Evolutionary conservation across 805 yeast genomes (phyloP).

Genomic region (Blastobotrys peoriensis): DNA sequence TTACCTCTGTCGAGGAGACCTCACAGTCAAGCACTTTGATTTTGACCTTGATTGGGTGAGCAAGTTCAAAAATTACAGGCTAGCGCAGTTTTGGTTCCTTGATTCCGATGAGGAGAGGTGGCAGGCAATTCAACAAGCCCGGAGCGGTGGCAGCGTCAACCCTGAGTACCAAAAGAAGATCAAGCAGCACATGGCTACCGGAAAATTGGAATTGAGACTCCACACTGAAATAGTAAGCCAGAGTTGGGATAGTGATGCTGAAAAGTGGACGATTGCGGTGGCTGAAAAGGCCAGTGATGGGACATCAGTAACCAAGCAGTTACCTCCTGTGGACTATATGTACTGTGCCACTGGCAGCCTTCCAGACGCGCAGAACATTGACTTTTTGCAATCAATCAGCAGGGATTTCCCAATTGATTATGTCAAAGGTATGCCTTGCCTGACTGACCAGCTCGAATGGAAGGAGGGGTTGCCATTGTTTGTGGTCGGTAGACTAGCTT

Average conservation of each 20-base stretch:
- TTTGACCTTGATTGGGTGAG: slow-evolving; percentile 46
- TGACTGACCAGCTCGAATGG: slow-evolving; percentile 43
- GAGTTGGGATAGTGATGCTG: slow-evolving; percentile 27
- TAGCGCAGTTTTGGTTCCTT: slow-evolving; percentile 38
- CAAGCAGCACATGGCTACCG: slow-evolving; percentile 29
- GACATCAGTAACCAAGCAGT: slow-evolving; percentile 7
- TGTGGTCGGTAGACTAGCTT: slow-evolving; percentile 40
- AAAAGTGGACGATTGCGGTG: slow-evolving; percentile 26
- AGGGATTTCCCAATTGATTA: slow-evolving; percentile 29
- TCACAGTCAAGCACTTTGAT: slow-evolving; percentile 43
- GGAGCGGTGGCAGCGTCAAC: slow-evolving; percentile 43
- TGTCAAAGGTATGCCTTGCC: slow-evolving; percentile 37
- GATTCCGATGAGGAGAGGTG: slow-evolving; percentile 39
- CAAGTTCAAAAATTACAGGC: slow-evolving; percentile 41
- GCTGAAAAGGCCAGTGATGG: slow-evolving; percentile 10
- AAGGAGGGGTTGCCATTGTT: slow-evolving; percentile 35
- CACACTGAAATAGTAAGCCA: slow-evolving; percentile 18
- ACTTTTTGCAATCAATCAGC: slow-evolving; percentile 30
- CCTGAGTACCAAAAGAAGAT: slow-evolving; percentile 38
- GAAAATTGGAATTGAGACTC: slow-evolving; percentile 31
- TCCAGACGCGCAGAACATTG: slow-evolving; percentile 29
- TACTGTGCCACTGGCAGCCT: slow-evolving; percentile 39
- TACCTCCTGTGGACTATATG: slow-evolving; percentile 30
- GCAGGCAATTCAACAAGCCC: slow-evolving; percentile 37
- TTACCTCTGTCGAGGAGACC: slow-evolving; percentile 33